A percentile compares a stretch with the other conserved stretches of the same genome.
Evolutionary conservation across 2,329 filamentous ascomycete genomes (phyloP).

Genomic region (Trematosphaeria pertusa): DNA sequence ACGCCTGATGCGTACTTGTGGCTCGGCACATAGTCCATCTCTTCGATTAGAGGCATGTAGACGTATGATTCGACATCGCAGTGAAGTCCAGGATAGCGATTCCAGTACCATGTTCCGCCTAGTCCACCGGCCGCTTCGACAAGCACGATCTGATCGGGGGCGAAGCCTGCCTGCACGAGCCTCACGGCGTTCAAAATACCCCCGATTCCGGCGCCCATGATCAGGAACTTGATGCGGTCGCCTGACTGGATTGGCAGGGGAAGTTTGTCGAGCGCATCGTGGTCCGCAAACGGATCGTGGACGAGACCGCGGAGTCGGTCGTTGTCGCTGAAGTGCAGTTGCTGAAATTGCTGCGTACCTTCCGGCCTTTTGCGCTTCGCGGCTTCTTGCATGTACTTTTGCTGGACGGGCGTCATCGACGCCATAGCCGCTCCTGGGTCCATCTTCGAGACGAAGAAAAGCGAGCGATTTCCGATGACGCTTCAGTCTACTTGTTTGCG

Average conservation of each 20-base stretch:
- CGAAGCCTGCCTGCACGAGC: conserved; percentile 43
- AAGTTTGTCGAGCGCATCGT: conserved; percentile 18
- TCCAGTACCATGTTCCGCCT: conserved; percentile 57
- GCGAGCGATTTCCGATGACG: no score
- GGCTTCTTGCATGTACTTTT: conserved; percentile 19
- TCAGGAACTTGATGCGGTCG: conserved; percentile 29
- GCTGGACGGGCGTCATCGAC: conserved; percentile 14
- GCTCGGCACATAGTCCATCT: conserved; percentile 63
- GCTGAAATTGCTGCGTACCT: conserved; percentile 18
- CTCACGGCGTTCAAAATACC: conserved; percentile 48
- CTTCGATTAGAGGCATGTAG: conserved; percentile 66
- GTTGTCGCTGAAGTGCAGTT: conserved; percentile 19
- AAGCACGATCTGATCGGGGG: conserved; percentile 42
- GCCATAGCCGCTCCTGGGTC: not conserved
- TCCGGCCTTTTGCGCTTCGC: conserved; percentile 22
- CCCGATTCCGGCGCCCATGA: conserved; percentile 49
- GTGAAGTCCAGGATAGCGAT: conserved; percentile 55
- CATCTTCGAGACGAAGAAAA: no score
- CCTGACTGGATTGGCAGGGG: conserved; percentile 8
- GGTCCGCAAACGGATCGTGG: conserved; percentile 22
- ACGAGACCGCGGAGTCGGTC: conserved; percentile 17
- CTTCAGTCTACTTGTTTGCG: no score
- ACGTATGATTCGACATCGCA: conserved; percentile 66
- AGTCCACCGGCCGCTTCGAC: conserved; percentile 53
- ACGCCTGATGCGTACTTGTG: conserved; percentile 52